Percentiles rank a stretch among this genome's conserved stretches.
Conservation (phyloP, 2,329 filamentous ascomycete genomes). For the Calycina herbarum region DNA sequence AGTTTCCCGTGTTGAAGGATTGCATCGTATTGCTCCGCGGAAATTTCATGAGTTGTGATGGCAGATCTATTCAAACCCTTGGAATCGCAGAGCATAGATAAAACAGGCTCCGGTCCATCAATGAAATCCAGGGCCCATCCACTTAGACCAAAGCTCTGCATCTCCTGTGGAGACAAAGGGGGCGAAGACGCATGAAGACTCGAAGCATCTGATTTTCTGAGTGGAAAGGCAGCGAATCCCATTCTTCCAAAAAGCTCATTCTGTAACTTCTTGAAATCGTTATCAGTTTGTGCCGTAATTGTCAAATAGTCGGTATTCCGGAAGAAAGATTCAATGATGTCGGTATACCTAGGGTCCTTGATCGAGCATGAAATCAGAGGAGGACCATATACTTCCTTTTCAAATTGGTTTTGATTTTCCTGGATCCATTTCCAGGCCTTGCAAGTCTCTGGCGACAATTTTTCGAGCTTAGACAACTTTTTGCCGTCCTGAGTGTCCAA, state of each 20-base stretch:
- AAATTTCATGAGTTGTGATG: conserved; percentile 62
- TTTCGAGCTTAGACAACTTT: conserved; percentile 65
- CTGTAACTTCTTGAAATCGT: conserved; percentile 74
- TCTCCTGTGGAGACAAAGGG: conserved; percentile 53
- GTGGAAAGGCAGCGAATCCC: conserved; percentile 67
- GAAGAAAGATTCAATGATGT: conserved; percentile 59
- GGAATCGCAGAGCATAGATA: conserved; percentile 84
- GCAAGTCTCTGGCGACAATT: conserved; percentile 61
- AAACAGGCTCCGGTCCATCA: conserved; percentile 76
- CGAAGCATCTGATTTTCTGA: conserved; percentile 59
- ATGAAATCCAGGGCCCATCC: conserved; percentile 79
- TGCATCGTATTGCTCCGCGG: conserved; percentile 65
- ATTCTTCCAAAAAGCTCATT: conserved; percentile 62
- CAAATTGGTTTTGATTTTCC: conserved; percentile 61
- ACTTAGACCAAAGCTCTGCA: conserved; percentile 66
- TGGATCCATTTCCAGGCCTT: conserved; percentile 82
- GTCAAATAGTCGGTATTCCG: conserved; percentile 53
- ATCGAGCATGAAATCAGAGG: conserved; percentile 65
- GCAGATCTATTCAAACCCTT: conserved; percentile 68
- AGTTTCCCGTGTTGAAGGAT: conserved; percentile 59
- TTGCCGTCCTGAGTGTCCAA: conserved; percentile 76
- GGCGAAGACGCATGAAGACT: conserved; percentile 54
- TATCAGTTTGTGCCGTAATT: conserved; percentile 73
- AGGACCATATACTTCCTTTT: conserved; percentile 64
- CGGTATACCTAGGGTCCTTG: conserved; percentile 57